Base-by-base conservation (phyloP, 2,329 filamentous ascomycete species). In the Colletotrichum endophyticum region DNA sequence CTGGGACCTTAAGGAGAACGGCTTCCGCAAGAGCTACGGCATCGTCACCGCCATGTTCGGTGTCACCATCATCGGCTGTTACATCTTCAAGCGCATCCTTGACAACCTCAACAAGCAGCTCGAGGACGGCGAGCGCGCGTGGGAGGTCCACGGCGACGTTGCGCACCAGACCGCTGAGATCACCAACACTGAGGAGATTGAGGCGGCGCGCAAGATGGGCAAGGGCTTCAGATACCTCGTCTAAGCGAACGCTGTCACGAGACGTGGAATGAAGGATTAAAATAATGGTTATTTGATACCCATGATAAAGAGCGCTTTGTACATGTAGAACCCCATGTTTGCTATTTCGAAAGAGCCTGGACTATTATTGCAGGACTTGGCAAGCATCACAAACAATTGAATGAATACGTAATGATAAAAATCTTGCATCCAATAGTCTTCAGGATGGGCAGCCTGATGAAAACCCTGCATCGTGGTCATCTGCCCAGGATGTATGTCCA, bases 31-130 rank as follows among this genome's bases (percentile, higher is more conserved):
- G 84, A 92, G 91, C 77, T 93, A 93, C 79, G 92, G 91, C 6
- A 92, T 94, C 73, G 92, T 93, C 7, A 88, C 89, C 16, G 86
- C 90, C 80, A 93, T 93, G 92, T 93, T 93, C 80, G 91, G 90
- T 5, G 79, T 91, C 56, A 91, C 92, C 0, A 88, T 92, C 36
- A 44, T 86, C 0, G 91, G 90, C 7, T 92, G 88, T 82, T 86
- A 83, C 68, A 73, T 83, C 36, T 88, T 91, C 84, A 85, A 87
- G 25, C 73, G 84, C 78, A 87, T 91, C 72, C 85, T 92, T 6
- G 72, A 81, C 8, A 81, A 84, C 71, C 80, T 89, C 77, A 91
- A 91, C 83, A 85, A 83, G 80, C 84, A 88, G 84, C 82, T 90
- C 12, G 88, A 87, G 75, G 81, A 79, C n/a, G 84, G 83, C 66